Percentiles rank a stretch among this genome's conserved stretches.
Conservation (phyloP, 495 filamentous ascomycete genomes). For the Aspergillus asperescens region DNA sequence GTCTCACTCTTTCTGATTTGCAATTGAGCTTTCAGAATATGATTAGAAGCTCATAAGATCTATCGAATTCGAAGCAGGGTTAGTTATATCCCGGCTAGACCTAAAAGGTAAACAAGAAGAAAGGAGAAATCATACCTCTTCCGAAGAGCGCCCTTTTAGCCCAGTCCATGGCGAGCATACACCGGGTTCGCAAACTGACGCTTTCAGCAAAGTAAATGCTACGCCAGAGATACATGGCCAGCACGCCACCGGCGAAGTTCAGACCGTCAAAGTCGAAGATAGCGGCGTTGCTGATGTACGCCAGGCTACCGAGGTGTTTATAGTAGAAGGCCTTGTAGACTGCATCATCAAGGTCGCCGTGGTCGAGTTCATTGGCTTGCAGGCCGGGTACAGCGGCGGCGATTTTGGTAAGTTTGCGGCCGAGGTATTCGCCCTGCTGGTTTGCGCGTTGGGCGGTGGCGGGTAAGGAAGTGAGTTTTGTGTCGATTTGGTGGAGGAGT, state of each 20-base stretch:
- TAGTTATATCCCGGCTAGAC: neutral
- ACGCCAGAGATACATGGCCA: constrained; percentile 95
- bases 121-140: constrained; percentile 61
- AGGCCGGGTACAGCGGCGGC: constrained; percentile 74
- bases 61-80: constrained; percentile 19
- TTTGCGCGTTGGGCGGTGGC: constrained; percentile 95
- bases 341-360: constrained; percentile 88
- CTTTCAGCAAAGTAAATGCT: constrained; percentile 98
- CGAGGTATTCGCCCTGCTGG: constrained; percentile 93
- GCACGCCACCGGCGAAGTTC: constrained; percentile 74
- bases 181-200: constrained; percentile 84
- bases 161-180: constrained; percentile 98
- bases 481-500: constrained; percentile 84
- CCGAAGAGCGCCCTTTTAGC: constrained; percentile 91
- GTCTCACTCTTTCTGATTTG: neutral
- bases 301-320: constrained; percentile 82
- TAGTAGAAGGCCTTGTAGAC: constrained; percentile 97
- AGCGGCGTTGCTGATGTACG: constrained; percentile 94
- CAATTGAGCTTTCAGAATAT: neutral
- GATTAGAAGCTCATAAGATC: constrained; percentile 64
- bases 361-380: constrained; percentile 67
- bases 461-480: constrained; percentile 77
- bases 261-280: constrained; percentile 85
- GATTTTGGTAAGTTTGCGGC: constrained; percentile 88
- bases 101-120: neutral